Percentiles rank a stretch among this genome's conserved stretches.
Evolutionary conservation across 495 filamentous ascomycete genomes (phyloP).

Genomic region (Margaritispora aquatica): DNA sequence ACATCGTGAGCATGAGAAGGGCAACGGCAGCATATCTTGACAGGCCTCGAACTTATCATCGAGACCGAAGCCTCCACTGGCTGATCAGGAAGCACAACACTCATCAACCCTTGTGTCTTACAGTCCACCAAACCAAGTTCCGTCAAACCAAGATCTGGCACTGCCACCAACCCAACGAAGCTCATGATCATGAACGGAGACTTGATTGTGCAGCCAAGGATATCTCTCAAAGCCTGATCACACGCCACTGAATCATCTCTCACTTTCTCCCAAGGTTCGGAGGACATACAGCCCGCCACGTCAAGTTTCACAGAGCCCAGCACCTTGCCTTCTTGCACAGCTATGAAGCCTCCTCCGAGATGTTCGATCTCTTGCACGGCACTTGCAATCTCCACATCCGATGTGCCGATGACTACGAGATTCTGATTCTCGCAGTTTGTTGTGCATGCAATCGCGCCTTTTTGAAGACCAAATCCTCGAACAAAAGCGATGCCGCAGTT

Average conservation of each 20-base stretch:
- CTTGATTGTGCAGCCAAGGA: neutral
- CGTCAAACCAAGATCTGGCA: constrained; percentile 6
- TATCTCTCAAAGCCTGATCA: neutral
- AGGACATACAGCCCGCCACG: constrained; percentile 10
- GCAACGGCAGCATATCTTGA: constrained; percentile 7
- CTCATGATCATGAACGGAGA: constrained; percentile 7
- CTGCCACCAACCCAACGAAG: constrained; percentile 3
- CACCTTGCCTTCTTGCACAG: constrained; percentile 1
- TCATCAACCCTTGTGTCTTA: constrained; percentile 2
- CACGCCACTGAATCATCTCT: neutral
- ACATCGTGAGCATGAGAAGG: neutral
- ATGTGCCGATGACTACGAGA: constrained; percentile 5
- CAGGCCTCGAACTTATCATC: neutral
- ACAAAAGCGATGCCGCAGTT: constrained; percentile 2
- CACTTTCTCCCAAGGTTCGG: constrained; percentile 2
- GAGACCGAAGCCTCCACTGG: neutral
- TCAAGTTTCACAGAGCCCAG: constrained; percentile 8
- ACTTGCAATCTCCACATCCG: constrained; percentile 6
- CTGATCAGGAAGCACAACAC: constrained; percentile 2
- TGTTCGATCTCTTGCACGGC: neutral
- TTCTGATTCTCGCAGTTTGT: constrained; percentile 12
- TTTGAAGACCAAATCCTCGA: constrained; percentile 3
- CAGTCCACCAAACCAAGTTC: constrained; percentile 6
- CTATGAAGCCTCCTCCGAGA: constrained; percentile 8
- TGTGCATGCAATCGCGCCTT: constrained; percentile 7